Evolutionary conservation across 2,329 filamentous ascomycete genomes (phyloP), one percentile per base, ranked within the genome.

Genomic region (Akanthomyces uredinophilus): DNA sequence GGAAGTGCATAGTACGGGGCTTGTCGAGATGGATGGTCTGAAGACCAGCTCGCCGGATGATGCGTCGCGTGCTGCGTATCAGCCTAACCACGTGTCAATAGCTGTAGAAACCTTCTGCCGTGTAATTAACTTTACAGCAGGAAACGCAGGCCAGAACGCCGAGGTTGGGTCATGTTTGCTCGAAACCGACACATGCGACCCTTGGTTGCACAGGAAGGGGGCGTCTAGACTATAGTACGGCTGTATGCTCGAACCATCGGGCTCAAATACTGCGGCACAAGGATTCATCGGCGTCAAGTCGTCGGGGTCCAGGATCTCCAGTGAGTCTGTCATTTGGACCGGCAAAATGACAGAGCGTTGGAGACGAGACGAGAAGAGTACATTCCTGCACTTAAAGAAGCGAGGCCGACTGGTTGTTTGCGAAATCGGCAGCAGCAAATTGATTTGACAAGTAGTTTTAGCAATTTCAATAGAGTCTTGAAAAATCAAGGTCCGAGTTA

Each of bases 201-300:
- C 51, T 10, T 55, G 24, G 59, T 55, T 37, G 51, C 43, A 55
- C 51, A 61, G 43, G 49, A 32, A 39, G 20, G 41, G 39, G 20
- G 41, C 10, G 43, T 58, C 29, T 35, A 41, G 27, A 27, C 32
- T 39, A 27, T 14, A 35, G 27, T 20, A 41, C 55, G 22, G 55
- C 46, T 58, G 29, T n/a, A 35, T 53, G 18, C 16, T 46, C 14
- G 50, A 46, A 18, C 50, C 39, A 13, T 51, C 49, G 18, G 51
- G 59, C 43, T 46, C 43, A 43, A 61, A 61, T 43, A 22, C 37
- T 14, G 59, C 32, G 14, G 59, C 59, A 18, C 51, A 55, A 3
- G 59, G 59, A 22, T 61, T 61, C 59, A 61, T 61, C 27, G 20
- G 32, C 16, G 8, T 22, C 16, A 18, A 5, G 35, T 29, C 22